Base-by-base conservation (phyloP, 306 rosid species). In the Vigna reflexopilosa region DNA sequence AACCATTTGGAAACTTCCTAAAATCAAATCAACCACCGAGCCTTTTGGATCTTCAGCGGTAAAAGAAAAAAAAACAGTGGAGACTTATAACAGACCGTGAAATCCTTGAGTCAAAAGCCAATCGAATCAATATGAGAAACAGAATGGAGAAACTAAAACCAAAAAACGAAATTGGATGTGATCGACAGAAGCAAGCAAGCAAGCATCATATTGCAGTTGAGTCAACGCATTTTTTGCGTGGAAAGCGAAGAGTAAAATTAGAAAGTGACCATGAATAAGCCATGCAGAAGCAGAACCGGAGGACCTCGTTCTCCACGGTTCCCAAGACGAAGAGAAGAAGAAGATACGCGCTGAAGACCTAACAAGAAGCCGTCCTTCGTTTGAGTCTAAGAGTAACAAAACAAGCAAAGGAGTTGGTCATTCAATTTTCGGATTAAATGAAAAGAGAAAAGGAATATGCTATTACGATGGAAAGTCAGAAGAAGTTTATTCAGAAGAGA, bases 231-330 rank as follows among this genome's bases (percentile, higher is more conserved):
- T 9, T 3, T 50, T 64, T 6, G 51, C 3, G 13, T 24, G 3
- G 20, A 67, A 20, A 1, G 15, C 3, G 7, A 58, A 61, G 36
- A 65, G 73, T 17, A 61, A 68, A 59, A 19, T 12, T 54, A 81
- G 73, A 28, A 16, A 9, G 59, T 57, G 47, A 77, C 82, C 88
- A 90, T 87, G 89, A 94, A 90, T 63, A 94, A 86, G 2, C 98
- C 98, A 76, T 94, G 98, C 78, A 76, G 91, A 73, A 94, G 97
- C 80, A 94, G 86, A 82, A 92, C 87, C 48, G 98, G 97, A 72
- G 90, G 91, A 32, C 92, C 90, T 28, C 77, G 82, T 58, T 77
- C 61, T 71, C 54, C 83, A 48, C 76, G 62, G 61, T 78, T 26
- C 19, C 77, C 75, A 75, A 51, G 44, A 17, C 81, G 56, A 48